Evolutionary conservation across 2,329 filamentous ascomycete species (phyloP).

Genomic region (Fusarium sororula): DNA sequence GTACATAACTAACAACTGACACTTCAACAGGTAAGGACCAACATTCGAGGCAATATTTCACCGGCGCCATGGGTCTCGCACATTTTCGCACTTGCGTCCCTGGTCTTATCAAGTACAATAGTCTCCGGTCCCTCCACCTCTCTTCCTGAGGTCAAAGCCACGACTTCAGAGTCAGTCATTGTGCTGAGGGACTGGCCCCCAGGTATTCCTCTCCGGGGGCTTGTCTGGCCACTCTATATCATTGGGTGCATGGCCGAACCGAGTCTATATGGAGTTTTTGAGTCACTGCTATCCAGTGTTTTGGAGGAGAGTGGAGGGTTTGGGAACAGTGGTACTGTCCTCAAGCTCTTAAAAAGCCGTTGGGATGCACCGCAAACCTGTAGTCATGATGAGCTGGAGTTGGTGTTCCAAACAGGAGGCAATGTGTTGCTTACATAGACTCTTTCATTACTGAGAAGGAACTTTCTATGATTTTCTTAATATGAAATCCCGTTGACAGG

Average conservation of each 20-base stretch:
- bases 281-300: background rate
- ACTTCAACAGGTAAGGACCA: fast-evolving
- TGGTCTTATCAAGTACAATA: background rate
- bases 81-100: background rate
- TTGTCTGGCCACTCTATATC: background rate
- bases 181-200: background rate
- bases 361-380: background rate
- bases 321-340: background rate
- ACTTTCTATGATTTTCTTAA: no score
- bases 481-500: no score
- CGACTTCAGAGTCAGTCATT: background rate
- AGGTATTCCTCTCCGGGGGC: background rate
- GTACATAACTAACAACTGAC: background rate
- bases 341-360: background rate
- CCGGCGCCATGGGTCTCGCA: background rate
- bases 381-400: background rate
- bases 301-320: background rate
- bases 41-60: background rate
- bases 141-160: background rate
- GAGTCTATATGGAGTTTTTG: fast-evolving
- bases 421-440: background rate
- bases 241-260: background rate
- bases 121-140: background rate
- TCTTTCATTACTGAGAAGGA: fast-evolving
- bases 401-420: background rate